Evolutionary conservation across 2,329 filamentous ascomycete genomes (phyloP).

Genomic region (Trichoderma sp.): DNA sequence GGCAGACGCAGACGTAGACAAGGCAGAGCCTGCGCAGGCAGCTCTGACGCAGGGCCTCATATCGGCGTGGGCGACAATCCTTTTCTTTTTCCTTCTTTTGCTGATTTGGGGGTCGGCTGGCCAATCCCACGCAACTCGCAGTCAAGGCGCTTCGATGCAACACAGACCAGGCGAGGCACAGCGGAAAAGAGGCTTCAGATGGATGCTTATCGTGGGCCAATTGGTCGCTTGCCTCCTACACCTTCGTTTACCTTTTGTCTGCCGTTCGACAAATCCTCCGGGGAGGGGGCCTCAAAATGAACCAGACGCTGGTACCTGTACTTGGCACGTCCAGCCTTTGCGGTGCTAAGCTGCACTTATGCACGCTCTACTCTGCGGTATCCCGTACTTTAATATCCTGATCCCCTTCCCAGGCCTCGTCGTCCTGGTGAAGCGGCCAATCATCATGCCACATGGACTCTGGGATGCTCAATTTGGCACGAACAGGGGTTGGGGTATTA

Average conservation of each 20-base stretch:
- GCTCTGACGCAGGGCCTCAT: background rate
- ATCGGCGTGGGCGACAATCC: conserved; percentile 10
- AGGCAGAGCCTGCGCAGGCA: background rate
- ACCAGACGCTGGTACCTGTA: background rate
- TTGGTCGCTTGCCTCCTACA: conserved; percentile 3
- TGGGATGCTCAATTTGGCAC: conserved; percentile 25
- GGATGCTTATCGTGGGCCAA: conserved; percentile 1
- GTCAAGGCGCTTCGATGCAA: conserved; percentile 5
- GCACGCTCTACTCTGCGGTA: conserved; percentile 18
- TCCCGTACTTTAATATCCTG: conserved; percentile 17
- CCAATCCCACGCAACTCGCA: background rate
- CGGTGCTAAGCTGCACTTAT: background rate
- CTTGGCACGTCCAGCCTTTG: background rate
- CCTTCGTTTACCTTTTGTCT: background rate
- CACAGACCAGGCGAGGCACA: conserved; percentile 9
- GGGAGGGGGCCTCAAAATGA: background rate
- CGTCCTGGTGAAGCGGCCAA: conserved; percentile 24
- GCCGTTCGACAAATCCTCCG: conserved; percentile 2
- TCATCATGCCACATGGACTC: conserved; percentile 25
- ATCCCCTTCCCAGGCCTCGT: background rate
- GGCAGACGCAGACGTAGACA: background rate
- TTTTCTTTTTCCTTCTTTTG: background rate
- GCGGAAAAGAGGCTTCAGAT: background rate
- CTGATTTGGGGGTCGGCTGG: background rate
- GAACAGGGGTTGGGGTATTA: conserved; percentile 20